Evolutionary conservation across 2,329 filamentous ascomycete species (phyloP).

Genomic region (Berkeleyomyces basicola): DNA sequence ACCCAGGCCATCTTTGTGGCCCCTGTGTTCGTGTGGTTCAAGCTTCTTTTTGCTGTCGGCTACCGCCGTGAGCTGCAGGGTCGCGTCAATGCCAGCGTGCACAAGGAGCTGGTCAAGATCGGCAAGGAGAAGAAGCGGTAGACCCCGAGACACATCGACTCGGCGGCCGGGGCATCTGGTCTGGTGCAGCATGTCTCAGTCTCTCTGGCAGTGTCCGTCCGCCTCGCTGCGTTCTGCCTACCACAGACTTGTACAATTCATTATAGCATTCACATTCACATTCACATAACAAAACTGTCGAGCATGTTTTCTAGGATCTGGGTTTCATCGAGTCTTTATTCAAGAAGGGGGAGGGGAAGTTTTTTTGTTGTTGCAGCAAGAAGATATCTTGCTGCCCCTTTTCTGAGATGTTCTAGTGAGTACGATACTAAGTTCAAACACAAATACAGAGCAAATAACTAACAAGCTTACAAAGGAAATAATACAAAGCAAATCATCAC

Average conservation of each 20-base stretch:
- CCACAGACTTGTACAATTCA: not conserved
- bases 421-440: not conserved
- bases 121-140: conserved; percentile 37
- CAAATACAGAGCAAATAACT: not conserved
- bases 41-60: conserved; percentile 75
- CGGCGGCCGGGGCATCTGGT: not conserved
- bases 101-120: conserved; percentile 62
- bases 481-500: not conserved
- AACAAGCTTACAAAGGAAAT: not conserved
- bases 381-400: not conserved
- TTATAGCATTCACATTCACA: conserved; percentile 1
- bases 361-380: not conserved
- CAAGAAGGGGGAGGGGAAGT: not conserved
- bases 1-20: conserved; percentile 84
- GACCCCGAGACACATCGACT: conserved; percentile 10
- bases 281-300: not conserved
- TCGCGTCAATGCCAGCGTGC: conserved; percentile 60
- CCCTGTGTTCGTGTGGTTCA: conserved; percentile 94
- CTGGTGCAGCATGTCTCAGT: not conserved
- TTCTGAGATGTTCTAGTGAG: not conserved
- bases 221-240: not conserved
- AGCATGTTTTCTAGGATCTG: not conserved
- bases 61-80: conserved; percentile 78
- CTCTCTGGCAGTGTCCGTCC: not conserved
- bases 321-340: not conserved